Conservation (phyloP, 1,284 basidiomycete genomes). For the Boletus sp. region DNA sequence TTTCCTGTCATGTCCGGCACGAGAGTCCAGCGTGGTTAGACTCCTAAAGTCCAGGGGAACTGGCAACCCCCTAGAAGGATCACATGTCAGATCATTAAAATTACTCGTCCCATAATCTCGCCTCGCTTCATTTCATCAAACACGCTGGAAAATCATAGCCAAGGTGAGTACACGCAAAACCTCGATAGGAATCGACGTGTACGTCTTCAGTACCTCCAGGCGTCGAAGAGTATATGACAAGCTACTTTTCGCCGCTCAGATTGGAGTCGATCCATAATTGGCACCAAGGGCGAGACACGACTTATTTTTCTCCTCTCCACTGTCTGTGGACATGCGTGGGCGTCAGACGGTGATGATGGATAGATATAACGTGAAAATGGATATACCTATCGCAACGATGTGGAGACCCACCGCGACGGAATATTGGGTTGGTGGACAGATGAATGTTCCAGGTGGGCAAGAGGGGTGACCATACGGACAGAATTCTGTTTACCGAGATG, state of each 20-base stretch:
- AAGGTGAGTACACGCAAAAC: neutral
- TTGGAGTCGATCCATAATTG: constrained; percentile 72
- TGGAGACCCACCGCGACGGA: constrained; percentile 62
- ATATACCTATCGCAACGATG: constrained; percentile 62
- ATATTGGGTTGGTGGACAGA: constrained; percentile 55
- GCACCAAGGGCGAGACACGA: constrained; percentile 61
- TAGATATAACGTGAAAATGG: neutral
- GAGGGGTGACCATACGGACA: neutral
- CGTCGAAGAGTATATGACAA: constrained; percentile 46
- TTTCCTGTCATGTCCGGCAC: neutral
- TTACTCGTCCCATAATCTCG: constrained; percentile 35
- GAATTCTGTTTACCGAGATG: constrained; percentile 42
- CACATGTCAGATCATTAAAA: constrained; percentile 31
- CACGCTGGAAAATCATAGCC: constrained; percentile 24
- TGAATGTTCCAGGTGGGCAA: neutral
- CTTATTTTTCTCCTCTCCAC: constrained; percentile 60
- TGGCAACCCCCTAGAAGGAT: neutral
- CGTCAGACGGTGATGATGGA: neutral
- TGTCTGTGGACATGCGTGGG: constrained; percentile 39
- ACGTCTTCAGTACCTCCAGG: constrained; percentile 50
- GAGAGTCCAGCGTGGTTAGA: neutral
- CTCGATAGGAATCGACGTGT: constrained; percentile 11
- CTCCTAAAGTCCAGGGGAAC: neutral
- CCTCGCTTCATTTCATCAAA: constrained; percentile 34
- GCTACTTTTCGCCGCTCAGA: constrained; percentile 54